Evolutionary conservation across 2,329 filamentous ascomycete species (phyloP).

Genomic region (Claviceps paspali): DNA sequence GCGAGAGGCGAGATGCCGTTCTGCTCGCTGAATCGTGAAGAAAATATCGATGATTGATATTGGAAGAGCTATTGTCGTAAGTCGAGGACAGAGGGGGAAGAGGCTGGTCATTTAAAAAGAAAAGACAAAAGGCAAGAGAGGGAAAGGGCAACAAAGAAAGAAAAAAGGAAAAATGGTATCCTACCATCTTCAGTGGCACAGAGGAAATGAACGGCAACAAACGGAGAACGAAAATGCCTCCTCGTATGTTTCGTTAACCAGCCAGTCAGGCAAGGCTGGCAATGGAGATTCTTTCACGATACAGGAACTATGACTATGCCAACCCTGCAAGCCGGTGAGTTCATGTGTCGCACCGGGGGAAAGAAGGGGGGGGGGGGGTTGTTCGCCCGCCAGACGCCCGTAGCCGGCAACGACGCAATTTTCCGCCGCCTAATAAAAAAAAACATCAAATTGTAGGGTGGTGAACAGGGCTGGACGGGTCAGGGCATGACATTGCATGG

Average conservation of each 20-base stretch:
- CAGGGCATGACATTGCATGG: not conserved
- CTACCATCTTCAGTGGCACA: not conserved
- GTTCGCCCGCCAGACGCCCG: not conserved
- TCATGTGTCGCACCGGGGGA: slow-evolving; percentile 3
- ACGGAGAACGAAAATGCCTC: not conserved
- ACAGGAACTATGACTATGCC: slow-evolving; percentile 1
- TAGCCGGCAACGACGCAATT: slow-evolving; percentile 3
- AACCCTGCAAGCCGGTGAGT: slow-evolving; percentile 5
- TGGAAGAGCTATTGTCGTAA: too few relatives aligned
- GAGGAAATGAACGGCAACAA: not conserved
- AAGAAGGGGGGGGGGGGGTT: not conserved
- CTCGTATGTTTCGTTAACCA: not conserved
- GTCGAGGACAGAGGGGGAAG: too few relatives aligned
- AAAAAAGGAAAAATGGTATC: not conserved
- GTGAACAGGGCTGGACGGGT: not conserved
- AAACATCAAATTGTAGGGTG: not conserved
- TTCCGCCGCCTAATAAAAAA: slow-evolving; percentile 2
- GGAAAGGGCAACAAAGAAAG: not conserved
- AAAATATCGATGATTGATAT: too few relatives aligned
- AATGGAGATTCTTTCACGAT: not conserved
- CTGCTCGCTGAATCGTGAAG: too few relatives aligned
- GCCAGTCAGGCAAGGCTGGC: slow-evolving; percentile 3
- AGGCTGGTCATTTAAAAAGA: not conserved
- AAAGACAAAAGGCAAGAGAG: not conserved
- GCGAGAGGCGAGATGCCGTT: too few relatives aligned